A percentile compares a stretch with the other conserved stretches of the same genome.
These are phyloP conservation scores for Paecilomyces dactylethromorphus DNA, from an alignment of 2,329 filamentous ascomycete species.

Conservation along the genomic window DNA sequence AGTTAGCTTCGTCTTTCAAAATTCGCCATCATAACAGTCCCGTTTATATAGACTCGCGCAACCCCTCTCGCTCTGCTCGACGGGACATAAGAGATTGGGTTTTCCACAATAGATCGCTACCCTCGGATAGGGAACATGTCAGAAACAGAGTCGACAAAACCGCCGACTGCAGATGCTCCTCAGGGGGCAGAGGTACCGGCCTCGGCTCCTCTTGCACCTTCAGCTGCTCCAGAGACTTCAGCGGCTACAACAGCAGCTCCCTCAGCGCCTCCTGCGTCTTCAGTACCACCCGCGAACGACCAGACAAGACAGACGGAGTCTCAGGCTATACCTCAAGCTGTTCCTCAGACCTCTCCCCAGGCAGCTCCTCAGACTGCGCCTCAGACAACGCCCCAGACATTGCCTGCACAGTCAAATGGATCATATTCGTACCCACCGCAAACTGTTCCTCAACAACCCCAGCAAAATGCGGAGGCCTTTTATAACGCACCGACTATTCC, in stretches of 20 bases:
- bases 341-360: conserved; percentile 6
- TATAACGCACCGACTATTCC: conserved; percentile 1
- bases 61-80: background rate
- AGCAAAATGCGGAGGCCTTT: background rate
- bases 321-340: conserved; percentile 7
- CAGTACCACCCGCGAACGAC: conserved; percentile 5
- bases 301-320: conserved; percentile 6
- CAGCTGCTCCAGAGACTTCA: background rate
- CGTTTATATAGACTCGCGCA: background rate
- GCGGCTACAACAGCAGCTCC: background rate
- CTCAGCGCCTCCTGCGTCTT: conserved; percentile 13
- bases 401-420: conserved; percentile 41
- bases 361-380: conserved; percentile 11
- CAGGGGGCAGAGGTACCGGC: conserved; percentile 9
- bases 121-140: background rate
- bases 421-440: conserved; percentile 10
- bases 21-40: background rate
- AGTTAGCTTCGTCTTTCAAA: background rate
- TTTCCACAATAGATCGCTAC: background rate
- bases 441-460: background rate
- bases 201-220: conserved; percentile 14
- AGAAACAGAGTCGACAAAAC: conserved; percentile 2
- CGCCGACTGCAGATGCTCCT: conserved; percentile 8
- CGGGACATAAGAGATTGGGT: background rate
- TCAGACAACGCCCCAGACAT: conserved; percentile 36